phyloP scores from a whole-genome alignment of 1,284 basidiomycete species.

The Pseudozyma thailandica region DNA sequence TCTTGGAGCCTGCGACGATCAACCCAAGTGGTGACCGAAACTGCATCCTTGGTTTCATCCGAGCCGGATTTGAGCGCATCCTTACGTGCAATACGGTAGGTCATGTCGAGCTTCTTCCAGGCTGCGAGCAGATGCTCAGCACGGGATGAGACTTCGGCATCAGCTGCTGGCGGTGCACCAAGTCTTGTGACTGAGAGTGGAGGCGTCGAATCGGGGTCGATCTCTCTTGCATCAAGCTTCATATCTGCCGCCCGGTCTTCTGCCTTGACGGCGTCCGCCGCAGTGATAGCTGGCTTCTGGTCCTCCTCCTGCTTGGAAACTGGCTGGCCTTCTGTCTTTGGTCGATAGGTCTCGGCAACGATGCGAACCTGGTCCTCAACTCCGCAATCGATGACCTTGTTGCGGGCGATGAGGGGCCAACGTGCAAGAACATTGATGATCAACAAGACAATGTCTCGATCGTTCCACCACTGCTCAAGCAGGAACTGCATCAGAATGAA shows the following conservation, averaged over 20 bases:
- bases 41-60: slow-evolving; percentile 31
- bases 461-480: slow-evolving; percentile 80
- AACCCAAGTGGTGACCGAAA: slow-evolving; percentile 23
- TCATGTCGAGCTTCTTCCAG: slow-evolving; percentile 80
- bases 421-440: slow-evolving; percentile 66
- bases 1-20: slow-evolving; percentile 41
- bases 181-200: background rate
- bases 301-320: background rate
- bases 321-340: slow-evolving; percentile 19
- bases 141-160: slow-evolving; percentile 33
- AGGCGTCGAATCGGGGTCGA: background rate
- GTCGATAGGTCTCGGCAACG: slow-evolving; percentile 39
- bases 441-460: slow-evolving; percentile 79
- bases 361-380: slow-evolving; percentile 57
- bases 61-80: slow-evolving; percentile 70
- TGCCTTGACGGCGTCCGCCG: slow-evolving; percentile 1
- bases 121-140: slow-evolving; percentile 75
- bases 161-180: slow-evolving; percentile 29
- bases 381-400: slow-evolving; percentile 85
- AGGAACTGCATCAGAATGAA: slow-evolving; percentile 92
- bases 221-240: slow-evolving; percentile 4
- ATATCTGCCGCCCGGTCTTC: slow-evolving; percentile 1
- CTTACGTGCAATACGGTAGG: slow-evolving; percentile 78
- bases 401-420: slow-evolving; percentile 87
- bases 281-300: slow-evolving; percentile 3